Evolutionary conservation across 768 basidiomycete species (phyloP).

Genomic region (Dendrothele bispora): DNA sequence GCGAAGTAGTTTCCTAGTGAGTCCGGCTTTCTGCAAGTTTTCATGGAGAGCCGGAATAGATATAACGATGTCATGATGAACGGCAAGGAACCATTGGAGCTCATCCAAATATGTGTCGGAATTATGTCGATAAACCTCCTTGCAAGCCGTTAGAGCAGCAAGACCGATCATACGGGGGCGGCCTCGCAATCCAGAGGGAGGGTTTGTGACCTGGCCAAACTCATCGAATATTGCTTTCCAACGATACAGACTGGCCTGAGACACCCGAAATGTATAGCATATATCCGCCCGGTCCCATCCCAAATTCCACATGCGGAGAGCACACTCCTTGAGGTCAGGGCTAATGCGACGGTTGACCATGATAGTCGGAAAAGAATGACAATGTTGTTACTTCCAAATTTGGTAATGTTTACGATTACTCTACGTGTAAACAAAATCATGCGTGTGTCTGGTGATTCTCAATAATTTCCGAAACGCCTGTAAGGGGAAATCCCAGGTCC

Average conservation of each 20-base stretch:
- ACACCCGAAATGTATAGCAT: constrained; percentile 20
- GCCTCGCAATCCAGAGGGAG: no score
- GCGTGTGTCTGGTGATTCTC: no score
- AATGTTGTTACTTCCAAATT: no score
- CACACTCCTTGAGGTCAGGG: constrained; percentile 24
- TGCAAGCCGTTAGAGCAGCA: no score
- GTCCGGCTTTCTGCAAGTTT: constrained; percentile 13
- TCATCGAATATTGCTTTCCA: constrained; percentile 24
- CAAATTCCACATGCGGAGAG: constrained; percentile 19
- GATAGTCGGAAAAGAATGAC: no score
- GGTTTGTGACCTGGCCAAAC: constrained; percentile 11
- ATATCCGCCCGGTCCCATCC: constrained; percentile 22
- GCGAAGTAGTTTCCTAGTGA: constrained; percentile 13
- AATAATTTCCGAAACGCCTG: no score
- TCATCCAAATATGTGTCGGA: constrained; percentile 18
- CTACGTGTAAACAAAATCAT: no score
- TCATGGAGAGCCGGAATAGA: constrained; percentile 11
- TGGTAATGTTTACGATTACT: no score
- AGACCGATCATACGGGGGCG: no score
- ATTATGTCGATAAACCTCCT: no score
- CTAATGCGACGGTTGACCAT: constrained; percentile 24
- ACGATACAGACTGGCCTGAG: constrained; percentile 20
- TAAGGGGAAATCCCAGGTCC: no score
- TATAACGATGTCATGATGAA: constrained; percentile 13
- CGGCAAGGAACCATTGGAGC: constrained; percentile 11